Conservation (phyloP, 1,284 basidiomycete genomes). For the Irpex rosettiformis region DNA sequence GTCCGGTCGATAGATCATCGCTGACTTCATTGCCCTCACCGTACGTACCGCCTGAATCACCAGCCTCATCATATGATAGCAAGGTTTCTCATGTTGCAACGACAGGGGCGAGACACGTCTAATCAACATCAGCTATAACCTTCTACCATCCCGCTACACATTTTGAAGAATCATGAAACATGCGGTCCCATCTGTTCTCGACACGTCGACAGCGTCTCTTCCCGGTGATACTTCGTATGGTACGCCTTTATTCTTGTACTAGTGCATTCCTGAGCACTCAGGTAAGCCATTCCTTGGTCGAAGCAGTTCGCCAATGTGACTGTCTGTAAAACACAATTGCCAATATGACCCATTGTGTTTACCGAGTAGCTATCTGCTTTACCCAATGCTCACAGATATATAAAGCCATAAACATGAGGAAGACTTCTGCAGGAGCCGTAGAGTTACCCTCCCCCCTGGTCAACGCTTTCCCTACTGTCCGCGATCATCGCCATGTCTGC, state of each 20-base stretch:
- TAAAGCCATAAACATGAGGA: background rate
- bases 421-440: conserved; percentile 2
- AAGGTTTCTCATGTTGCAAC: conserved; percentile 3
- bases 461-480: conserved; percentile 10
- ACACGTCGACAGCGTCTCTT: conserved; percentile 1
- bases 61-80: conserved; percentile 9
- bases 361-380: background rate
- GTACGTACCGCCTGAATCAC: background rate
- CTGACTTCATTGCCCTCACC: background rate
- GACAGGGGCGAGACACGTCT: background rate
- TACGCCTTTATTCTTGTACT: conserved; percentile 7
- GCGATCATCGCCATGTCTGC: conserved; percentile 11
- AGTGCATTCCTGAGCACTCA: conserved; percentile 3
- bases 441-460: conserved; percentile 8
- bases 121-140: background rate
- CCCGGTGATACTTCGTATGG: conserved; percentile 9
- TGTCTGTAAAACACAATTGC: background rate
- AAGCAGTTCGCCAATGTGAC: conserved; percentile 7
- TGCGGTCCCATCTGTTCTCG: conserved; percentile 9
- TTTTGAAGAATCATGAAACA: conserved; percentile 7
- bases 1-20: background rate
- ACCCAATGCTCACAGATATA: conserved; percentile 1
- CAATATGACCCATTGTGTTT: conserved; percentile 1
- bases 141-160: conserved; percentile 5
- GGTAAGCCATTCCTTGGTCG: background rate